A percentile compares a stretch with the other conserved stretches of the same genome.
Evolutionary conservation across 2,329 filamentous ascomycete species (phyloP).

Genomic region (Sodiomyces alkalinus): DNA sequence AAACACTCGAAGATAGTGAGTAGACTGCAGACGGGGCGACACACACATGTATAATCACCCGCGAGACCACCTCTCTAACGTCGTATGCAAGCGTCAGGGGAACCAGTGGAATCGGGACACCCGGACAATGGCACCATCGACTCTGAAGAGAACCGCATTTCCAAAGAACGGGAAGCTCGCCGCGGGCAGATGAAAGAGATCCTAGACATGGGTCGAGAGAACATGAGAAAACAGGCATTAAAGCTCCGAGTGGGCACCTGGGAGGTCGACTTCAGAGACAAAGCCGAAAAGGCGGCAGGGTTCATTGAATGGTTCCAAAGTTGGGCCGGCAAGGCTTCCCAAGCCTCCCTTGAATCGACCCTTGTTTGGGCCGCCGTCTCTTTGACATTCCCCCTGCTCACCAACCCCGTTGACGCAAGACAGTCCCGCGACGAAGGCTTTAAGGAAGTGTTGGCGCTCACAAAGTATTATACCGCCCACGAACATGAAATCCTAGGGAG

Average conservation of each 20-base stretch:
- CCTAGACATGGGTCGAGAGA: neutral
- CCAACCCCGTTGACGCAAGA: neutral
- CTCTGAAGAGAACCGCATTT: neutral
- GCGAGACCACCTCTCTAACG: too few relatives aligned
- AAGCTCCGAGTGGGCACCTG: neutral
- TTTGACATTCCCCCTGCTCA: neutral
- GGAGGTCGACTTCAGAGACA: neutral
- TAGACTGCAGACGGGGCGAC: too few relatives aligned
- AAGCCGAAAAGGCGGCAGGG: neutral
- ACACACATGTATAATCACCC: too few relatives aligned
- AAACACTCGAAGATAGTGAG: neutral
- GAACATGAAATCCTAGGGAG: neutral
- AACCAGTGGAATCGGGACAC: neutral
- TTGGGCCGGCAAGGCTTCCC: neutral
- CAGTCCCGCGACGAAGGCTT: neutral
- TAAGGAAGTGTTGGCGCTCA: neutral
- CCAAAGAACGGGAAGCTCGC: neutral
- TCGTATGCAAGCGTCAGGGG: too few relatives aligned
- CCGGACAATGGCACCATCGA: neutral
- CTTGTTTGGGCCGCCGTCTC: neutral
- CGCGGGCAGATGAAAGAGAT: neutral
- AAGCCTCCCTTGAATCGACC: neutral
- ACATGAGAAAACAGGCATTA: neutral
- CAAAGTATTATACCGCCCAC: neutral
- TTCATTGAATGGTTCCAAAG: neutral